A percentile compares a stretch with the other conserved stretches of the same genome.
Conservation (phyloP, 768 basidiomycete genomes). For the Neoboletus brunneissimus region DNA sequence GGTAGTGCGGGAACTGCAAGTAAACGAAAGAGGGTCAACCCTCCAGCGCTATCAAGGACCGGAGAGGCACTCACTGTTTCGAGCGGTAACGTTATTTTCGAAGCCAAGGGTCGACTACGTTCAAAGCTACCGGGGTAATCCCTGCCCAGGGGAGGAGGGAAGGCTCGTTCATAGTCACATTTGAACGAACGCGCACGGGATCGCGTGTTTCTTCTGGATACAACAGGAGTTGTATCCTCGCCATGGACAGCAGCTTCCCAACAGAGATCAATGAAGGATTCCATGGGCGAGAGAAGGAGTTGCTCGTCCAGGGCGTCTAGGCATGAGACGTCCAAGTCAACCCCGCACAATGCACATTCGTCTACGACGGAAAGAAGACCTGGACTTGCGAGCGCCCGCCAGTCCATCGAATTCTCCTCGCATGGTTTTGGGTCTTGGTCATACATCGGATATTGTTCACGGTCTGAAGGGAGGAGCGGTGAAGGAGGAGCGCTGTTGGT, state of each 20-base stretch:
- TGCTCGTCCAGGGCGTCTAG: conserved; percentile 39
- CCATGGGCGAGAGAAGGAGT: conserved; percentile 37
- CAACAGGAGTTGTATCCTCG: conserved; percentile 5
- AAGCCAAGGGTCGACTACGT: conserved; percentile 12
- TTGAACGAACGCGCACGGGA: conserved; percentile 19
- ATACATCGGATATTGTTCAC: conserved; percentile 9
- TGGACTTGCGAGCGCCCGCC: neutral
- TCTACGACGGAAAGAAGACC: conserved; percentile 13
- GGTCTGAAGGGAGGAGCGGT: neutral
- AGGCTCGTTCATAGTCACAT: neutral
- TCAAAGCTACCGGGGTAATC: conserved; percentile 12
- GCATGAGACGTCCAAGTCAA: conserved; percentile 37
- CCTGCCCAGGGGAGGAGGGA: neutral
- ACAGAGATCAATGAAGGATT: conserved; percentile 40
- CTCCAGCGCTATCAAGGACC: neutral
- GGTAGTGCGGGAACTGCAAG: conserved; percentile 8
- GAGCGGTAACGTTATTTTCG: conserved; percentile 18
- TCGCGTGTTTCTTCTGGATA: neutral
- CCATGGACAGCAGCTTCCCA: conserved; percentile 37
- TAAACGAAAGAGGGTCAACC: neutral
- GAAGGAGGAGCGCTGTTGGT: conserved; percentile 19
- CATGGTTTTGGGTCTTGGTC: conserved; percentile 1
- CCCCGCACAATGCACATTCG: conserved; percentile 30
- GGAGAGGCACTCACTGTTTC: conserved; percentile 9
- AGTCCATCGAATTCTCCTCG: conserved; percentile 3